Base-by-base conservation (phyloP, 768 basidiomycete species). In the Amanita jacksonii region DNA sequence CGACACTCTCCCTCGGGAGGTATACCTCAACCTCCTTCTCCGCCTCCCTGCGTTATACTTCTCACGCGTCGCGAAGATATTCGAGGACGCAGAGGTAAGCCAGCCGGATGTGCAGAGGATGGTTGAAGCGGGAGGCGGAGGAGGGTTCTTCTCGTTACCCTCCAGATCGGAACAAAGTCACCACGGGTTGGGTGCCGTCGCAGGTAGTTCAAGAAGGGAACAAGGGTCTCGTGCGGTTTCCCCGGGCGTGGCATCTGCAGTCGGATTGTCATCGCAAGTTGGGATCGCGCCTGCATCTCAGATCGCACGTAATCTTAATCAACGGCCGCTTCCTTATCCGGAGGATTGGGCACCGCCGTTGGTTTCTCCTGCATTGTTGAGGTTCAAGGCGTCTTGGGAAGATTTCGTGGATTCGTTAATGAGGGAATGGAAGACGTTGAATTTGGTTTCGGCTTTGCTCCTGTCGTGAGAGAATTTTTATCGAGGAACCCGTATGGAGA, bases 1-100 rank as follows among this genome's bases (percentile, higher is more conserved):
- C 5, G 68, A 73, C 47, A 65, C 62, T 9, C 54, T 73, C 5
- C 69, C 67, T 9, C 58, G 69, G 12, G 57, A 69, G 35, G n/a
- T 70, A 4, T 70, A 70, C 47, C 63, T 71, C 33, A 61, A 68
- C 51, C 42, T 67, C 32, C 73, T 88, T 6, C 68, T 88, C 13
- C 73, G 78, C 12, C 70, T 89, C n/a, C 87, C 86, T 1, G 73
- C 81, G 0, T 66, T 87, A 53, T 89, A 89, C 54, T 89, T 87
- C 59, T 74, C 79, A 2, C 78, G 86, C 2, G 86, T 89, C 18
- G 74, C 82, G 2, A 71, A 76, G 38, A 74, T 88, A 20, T 87
- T 86, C 50, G 74, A 81, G 51, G 83, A 85, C 45, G 85, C 85
- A 2, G 79, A 88, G 43, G 72, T 89, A 40, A 84, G 83, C 54